Evolutionary conservation across 2,329 filamentous ascomycete genomes (phyloP).

Genomic region (Fusarium sp.): DNA sequence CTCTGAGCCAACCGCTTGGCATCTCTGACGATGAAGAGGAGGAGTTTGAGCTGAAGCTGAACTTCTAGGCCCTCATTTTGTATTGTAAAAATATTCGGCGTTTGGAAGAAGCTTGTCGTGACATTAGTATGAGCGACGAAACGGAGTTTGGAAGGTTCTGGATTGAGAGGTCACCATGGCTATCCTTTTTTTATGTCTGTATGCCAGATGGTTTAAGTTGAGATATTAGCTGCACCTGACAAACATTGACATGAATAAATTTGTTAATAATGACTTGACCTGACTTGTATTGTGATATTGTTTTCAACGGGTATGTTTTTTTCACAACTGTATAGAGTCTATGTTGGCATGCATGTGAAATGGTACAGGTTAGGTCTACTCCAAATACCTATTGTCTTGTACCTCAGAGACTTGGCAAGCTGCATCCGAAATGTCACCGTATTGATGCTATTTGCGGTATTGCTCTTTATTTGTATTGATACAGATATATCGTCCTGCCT

Average conservation of each 20-base stretch:
- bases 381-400: neutral
- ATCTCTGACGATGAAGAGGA: conserved; percentile 60
- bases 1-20: conserved; percentile 36
- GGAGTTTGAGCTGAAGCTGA: conserved; percentile 65
- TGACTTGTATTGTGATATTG: neutral
- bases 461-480: neutral
- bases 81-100: conserved; percentile 32
- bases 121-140: neutral
- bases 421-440: neutral
- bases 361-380: conserved; percentile 4
- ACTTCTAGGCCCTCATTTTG: conserved; percentile 39
- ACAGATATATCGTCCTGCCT: neutral
- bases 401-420: neutral
- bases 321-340: neutral
- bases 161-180: neutral
- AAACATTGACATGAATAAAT: neutral
- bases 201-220: neutral
- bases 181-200: neutral
- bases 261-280: neutral
- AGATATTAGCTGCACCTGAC: neutral
- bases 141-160: conserved; percentile 25
- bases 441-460: neutral
- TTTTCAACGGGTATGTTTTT: neutral
- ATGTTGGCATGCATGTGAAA: neutral
- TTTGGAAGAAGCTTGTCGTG: conserved; percentile 19